Base-by-base conservation (phyloP, 345 rosid species). In the Salix udensis region DNA sequence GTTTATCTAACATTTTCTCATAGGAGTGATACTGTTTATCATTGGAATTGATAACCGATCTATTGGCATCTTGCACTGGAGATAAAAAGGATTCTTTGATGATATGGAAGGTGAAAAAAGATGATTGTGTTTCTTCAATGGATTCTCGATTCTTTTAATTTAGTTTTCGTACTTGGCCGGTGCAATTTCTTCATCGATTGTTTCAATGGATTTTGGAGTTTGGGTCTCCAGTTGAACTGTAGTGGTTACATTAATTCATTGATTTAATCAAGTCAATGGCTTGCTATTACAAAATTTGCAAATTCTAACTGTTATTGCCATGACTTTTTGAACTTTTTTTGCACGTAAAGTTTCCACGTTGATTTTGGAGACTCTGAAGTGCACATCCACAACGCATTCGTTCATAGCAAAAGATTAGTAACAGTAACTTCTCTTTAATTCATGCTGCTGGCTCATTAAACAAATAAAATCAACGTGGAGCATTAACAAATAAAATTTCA, bases 1-100 rank as follows among this genome's bases (percentile, higher is more conserved):
- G 10, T 77, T 72, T 4, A 13, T 44, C 68, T 71, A 7, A 12
- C 37, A 67, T 78, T 65, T 74, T 65, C n/a, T 74, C 76, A 69
- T 31, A 58, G 28, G 64, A 72, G 26, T 34, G 26, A 14, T 42
- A 34, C 10, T 19, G 15, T 19, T 70, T 36, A 77, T 58, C 11
- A 44, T 24, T 74, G 26, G 58, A 73, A 72, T 72, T 42, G 21
- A 72, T 72, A 50, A 39, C 12, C 30, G 39, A 28, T 13, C 36
- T 36, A 26, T 34, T 60, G 24, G 13, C 30, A 37, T 67, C 64
- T 75, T 68, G 37, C 18, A n/a, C 5, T 48, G 44, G 39, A 2
- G 39, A 2, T 16, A 52, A 37, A 37, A 24, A 53, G n/a, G 24
- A 36, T 9, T 18, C 39, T 15, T 62, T 21, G 36, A 39, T 58